Conservation (phyloP, 805 yeast genomes). For the Metschnikowia amazonensis region DNA sequence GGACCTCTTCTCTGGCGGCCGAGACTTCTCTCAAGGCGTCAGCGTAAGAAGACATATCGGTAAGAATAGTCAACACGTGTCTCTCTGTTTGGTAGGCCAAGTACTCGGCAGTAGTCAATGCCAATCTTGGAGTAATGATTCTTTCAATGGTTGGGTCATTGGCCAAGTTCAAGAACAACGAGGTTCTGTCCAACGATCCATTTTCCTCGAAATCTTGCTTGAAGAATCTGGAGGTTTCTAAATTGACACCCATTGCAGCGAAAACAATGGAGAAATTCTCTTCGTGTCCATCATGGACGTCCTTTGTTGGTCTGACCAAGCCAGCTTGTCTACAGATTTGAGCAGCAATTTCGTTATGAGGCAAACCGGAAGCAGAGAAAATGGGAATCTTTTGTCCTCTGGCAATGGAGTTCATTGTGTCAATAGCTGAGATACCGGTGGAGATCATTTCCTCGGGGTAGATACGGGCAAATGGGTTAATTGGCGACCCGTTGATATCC, state of each 20-base stretch:
- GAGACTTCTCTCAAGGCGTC: conserved; percentile 99
- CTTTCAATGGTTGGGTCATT: conserved; percentile 99
- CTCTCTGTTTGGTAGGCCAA: conserved; percentile 99
- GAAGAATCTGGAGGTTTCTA: conserved; percentile 97
- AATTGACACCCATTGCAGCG: conserved; percentile 99
- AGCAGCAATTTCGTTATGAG: conserved; percentile 99
- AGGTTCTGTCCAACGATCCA: conserved; percentile 96
- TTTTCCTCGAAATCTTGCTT: conserved; percentile 99
- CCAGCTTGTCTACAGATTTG: conserved; percentile 99
- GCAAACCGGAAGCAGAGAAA: conserved; percentile 98
- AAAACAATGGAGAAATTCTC: conserved; percentile 98
- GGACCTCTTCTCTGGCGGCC: conserved; percentile 99
- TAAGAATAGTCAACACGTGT: conserved; percentile 94
- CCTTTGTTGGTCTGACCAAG: conserved; percentile 97
- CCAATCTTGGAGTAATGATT: conserved; percentile 98
- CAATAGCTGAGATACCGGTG: conserved; percentile 97
- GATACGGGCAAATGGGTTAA: conserved; percentile 96
- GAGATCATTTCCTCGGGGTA: conserved; percentile 99
- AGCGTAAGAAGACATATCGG: conserved; percentile 99
- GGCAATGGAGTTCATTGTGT: conserved; percentile 99
- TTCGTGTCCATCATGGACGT: conserved; percentile 99
- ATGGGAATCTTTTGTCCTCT: conserved; percentile 99
- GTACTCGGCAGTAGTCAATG: conserved; percentile 97
- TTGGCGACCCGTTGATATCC: conserved; percentile 98
- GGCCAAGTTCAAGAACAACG: conserved; percentile 94